Evolutionary conservation across 208 protist species (phyloP), one percentile per base, ranked within the genome.

Genomic region (Acanthamoeba lenticulata): DNA sequence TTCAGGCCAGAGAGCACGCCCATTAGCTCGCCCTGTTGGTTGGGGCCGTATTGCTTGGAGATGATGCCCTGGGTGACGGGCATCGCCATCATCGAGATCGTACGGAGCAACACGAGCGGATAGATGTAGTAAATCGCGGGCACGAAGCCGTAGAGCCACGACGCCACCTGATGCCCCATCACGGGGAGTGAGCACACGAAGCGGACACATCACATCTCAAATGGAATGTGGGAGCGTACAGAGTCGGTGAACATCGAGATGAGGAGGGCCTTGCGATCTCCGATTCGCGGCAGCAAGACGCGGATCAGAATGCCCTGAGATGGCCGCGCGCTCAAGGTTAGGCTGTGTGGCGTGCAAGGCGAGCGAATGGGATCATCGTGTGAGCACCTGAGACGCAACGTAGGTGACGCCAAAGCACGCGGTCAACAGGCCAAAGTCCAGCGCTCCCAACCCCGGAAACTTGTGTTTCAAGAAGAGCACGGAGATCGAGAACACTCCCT

Each of bases 341-440:
- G 45, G 45, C 5, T 49, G 45, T 49, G 45, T 15, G 5, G 45
- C 15, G 45, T 49, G 45, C 45, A 15, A 5, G 15, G 9, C 5
- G 17, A 57, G 52, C 2, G 52, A 57, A 57, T 5, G 3, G 52
- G 24, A 1, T 15, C 57, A 65, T 34, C n/a, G 36, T 15, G 47
- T 52, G 38, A 36, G 13, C 13, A 85, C 74, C 74, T 85, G 74
- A 0, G 74, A 85, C 4, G 55, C 2, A 42, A 7, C 27, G 7
- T 85, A 85, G 74, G 74, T 85, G 74, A 85, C 21, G 24, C 83
- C 83, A 27, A 90, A 90, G 36, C 65, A 27, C 17, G 83, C 0
- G 29, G n/a, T 90, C 2, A 45, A 1, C 5, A 72, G 42, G 34
- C 83, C 83, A 7, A 69, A 24, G 34, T 90, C 38, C 7, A 90